Percentiles rank a stretch among this genome's conserved stretches.
Conservation (phyloP, 1,284 basidiomycete species). For the Lentinus polychrous region DNA sequence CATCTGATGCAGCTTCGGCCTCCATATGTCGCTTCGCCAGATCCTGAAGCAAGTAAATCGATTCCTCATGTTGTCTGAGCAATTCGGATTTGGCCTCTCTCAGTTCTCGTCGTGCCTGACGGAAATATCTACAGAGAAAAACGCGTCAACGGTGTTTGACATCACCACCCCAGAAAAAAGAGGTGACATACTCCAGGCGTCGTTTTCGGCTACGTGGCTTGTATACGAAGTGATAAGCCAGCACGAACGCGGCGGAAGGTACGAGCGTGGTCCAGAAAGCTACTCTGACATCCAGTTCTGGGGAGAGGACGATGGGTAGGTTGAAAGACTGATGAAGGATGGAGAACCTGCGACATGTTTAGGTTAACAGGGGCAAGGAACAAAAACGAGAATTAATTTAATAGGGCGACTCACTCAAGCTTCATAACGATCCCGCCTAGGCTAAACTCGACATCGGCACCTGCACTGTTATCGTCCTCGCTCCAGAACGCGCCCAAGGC, state of each 20-base stretch:
- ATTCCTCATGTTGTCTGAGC: conserved; percentile 51
- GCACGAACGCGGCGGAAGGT: conserved; percentile 25
- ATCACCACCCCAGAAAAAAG: neutral
- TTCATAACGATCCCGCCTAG: conserved; percentile 26
- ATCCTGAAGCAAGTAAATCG: conserved; percentile 34
- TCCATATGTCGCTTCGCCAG: conserved; percentile 38
- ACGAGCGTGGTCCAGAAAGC: conserved; percentile 26
- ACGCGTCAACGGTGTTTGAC: conserved; percentile 25
- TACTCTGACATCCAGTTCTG: conserved; percentile 22
- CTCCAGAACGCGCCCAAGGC: conserved; percentile 14
- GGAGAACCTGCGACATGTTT: conserved; percentile 19
- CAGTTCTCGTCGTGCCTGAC: conserved; percentile 41
- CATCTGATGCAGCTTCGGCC: conserved; percentile 29
- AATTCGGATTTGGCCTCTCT: conserved; percentile 54
- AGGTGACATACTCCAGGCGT: conserved; percentile 24
- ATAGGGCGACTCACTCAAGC: conserved; percentile 25
- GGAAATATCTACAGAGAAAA: conserved; percentile 35
- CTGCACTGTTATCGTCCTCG: conserved; percentile 13
- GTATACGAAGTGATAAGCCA: conserved; percentile 29
- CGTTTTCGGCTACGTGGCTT: conserved; percentile 25
- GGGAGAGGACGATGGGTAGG: conserved; percentile 29
- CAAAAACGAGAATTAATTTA: neutral
- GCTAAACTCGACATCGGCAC: conserved; percentile 24
- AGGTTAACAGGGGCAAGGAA: neutral
- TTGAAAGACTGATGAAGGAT: conserved; percentile 29